Percentiles rank a stretch among this genome's conserved stretches.
These are phyloP conservation scores for Tolypocladium album DNA, from an alignment of 2,329 filamentous ascomycete species.

Conservation along the genomic window DNA sequence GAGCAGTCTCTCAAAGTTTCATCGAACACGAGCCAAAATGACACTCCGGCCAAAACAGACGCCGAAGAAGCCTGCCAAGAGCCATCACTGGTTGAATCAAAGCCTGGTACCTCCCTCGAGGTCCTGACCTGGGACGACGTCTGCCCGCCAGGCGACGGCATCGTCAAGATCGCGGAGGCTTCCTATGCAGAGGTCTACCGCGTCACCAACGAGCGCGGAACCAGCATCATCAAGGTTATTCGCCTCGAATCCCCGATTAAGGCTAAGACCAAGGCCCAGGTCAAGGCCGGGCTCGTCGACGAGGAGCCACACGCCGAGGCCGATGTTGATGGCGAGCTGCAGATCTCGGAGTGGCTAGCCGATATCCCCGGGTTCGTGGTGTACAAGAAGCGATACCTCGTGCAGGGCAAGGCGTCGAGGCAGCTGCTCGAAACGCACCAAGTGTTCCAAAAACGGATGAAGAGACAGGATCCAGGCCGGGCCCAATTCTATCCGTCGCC, in stretches of 20 bases:
- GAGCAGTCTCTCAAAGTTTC: not conserved
- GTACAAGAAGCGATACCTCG: conserved; percentile 54
- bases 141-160: conserved; percentile 38
- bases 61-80: conserved; percentile 3
- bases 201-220: conserved; percentile 46
- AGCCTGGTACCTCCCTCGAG: conserved; percentile 21
- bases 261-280: conserved; percentile 45
- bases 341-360: conserved; percentile 53
- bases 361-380: conserved; percentile 55
- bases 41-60: not conserved
- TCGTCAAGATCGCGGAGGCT: conserved; percentile 56
- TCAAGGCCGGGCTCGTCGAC: conserved; percentile 42
- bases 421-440: conserved; percentile 50
- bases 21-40: not conserved
- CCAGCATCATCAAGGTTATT: conserved; percentile 56
- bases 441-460: conserved; percentile 41
- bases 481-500: conserved; percentile 54
- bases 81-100: not conserved
- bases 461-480: conserved; percentile 42
- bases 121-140: conserved; percentile 47
- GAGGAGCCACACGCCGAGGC: conserved; percentile 45
- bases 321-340: conserved; percentile 47
- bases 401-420: conserved; percentile 43
- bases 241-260: conserved; percentile 48
- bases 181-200: conserved; percentile 58